Evolutionary conservation across 495 filamentous ascomycete species (phyloP).

Genomic region (Tuber borchii): DNA sequence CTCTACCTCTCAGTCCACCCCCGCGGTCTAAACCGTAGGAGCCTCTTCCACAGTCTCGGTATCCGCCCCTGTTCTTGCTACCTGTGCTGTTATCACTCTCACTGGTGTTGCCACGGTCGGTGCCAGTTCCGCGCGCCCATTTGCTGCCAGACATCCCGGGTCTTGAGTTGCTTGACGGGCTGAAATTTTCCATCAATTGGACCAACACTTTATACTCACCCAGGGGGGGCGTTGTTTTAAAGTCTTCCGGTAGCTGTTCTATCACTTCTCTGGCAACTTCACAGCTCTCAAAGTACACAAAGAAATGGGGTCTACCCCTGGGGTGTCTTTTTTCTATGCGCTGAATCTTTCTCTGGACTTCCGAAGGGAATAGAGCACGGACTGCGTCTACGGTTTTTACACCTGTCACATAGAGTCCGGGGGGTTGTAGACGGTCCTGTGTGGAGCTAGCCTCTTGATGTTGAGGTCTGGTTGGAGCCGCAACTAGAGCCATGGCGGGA

Average conservation of each 20-base stretch:
- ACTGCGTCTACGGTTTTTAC: slow-evolving; percentile 69
- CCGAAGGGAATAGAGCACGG: slow-evolving; percentile 69
- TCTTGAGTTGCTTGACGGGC: slow-evolving; percentile 46
- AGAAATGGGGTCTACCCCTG: slow-evolving; percentile 51
- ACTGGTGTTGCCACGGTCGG: slow-evolving; percentile 57
- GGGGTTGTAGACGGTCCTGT: slow-evolving; percentile 50
- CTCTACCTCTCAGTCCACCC: slow-evolving; percentile 11
- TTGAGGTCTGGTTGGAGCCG: slow-evolving; percentile 31
- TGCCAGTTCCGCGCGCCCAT: slow-evolving; percentile 47
- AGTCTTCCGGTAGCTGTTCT: slow-evolving; percentile 61
- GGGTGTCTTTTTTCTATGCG: slow-evolving; percentile 57
- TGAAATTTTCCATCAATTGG: slow-evolving; percentile 64
- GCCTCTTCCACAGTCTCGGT: slow-evolving; percentile 12
- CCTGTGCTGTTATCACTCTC: slow-evolving; percentile 53
- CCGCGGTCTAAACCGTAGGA: background rate
- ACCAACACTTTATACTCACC: slow-evolving; percentile 69
- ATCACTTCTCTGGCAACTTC: slow-evolving; percentile 75
- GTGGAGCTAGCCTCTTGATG: slow-evolving; percentile 5
- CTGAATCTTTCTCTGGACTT: slow-evolving; percentile 69
- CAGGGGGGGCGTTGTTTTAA: slow-evolving; percentile 58
- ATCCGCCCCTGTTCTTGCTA: slow-evolving; percentile 11
- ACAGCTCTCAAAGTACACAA: slow-evolving; percentile 67
- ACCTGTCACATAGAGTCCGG: slow-evolving; percentile 77
- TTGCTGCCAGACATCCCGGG: slow-evolving; percentile 66
- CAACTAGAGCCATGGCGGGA: slow-evolving; percentile 36